These are phyloP conservation scores for Hypoxylon fuscum DNA, from an alignment of 495 filamentous ascomycete species.

Conservation along the genomic window DNA sequence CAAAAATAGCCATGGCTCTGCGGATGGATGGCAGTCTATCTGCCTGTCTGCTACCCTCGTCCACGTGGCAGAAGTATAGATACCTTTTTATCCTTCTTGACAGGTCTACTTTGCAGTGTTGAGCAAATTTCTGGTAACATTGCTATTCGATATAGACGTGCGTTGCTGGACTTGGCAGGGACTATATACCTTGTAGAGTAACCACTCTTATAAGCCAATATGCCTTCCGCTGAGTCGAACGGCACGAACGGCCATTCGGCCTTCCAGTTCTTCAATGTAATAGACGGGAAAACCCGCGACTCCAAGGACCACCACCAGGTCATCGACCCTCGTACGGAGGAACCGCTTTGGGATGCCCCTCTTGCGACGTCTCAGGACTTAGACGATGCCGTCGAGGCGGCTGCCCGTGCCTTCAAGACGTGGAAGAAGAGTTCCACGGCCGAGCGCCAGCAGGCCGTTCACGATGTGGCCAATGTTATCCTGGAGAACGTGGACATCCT, in stretches of 20 bases:
- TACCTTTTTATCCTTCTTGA: constrained; percentile 6
- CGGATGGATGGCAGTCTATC: constrained; percentile 9
- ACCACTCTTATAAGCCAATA: constrained; percentile 14
- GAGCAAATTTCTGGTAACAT: constrained; percentile 8
- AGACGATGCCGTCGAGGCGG: constrained; percentile 59
- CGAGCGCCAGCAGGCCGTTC: constrained; percentile 63
- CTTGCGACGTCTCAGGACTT: constrained; percentile 56
- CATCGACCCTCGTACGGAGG: constrained; percentile 57
- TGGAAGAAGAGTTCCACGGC: constrained; percentile 53
- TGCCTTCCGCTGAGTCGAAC: constrained; percentile 37
- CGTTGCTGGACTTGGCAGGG: constrained; percentile 22
- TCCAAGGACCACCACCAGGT: constrained; percentile 49
- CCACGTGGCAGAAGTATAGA: constrained; percentile 34
- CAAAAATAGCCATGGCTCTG: constrained; percentile 25
- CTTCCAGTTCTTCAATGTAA: constrained; percentile 55
- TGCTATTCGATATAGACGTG: constrained; percentile 2
- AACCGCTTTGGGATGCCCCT: constrained; percentile 57
- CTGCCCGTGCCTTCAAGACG: constrained; percentile 53
- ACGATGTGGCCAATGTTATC: constrained; percentile 58
- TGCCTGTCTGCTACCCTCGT: not conserved
- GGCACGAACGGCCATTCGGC: constrained; percentile 30
- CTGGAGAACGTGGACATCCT: constrained; percentile 48
- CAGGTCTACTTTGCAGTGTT: constrained; percentile 2
- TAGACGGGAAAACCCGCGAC: constrained; percentile 54
- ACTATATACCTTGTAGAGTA: not conserved